Base-by-base conservation (phyloP, 192 early-diverging fungal species). In the Lobosporangium transversale region DNA sequence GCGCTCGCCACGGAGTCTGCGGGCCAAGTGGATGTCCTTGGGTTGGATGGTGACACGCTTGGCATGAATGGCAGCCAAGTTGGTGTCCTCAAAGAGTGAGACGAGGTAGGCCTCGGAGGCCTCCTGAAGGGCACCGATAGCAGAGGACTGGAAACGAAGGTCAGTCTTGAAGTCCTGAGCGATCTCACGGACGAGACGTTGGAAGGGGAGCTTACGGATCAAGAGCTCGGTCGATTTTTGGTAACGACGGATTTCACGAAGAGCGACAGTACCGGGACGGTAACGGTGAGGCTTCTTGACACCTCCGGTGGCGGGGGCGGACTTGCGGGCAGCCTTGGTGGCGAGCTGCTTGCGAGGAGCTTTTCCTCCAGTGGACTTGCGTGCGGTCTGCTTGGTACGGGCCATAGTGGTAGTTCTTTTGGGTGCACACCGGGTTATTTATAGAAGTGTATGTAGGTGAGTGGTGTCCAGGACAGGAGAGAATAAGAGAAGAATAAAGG, bases 11-110 rank as follows among this genome's bases (percentile, higher is more conserved):
- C 93, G 92, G 69, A 98, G 94, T 87, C 96, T 92, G 65, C 94
- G 92, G 70, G 96, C 96, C 69, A 99, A 88, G 85, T 99, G 97
- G 80, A 99, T 94, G 80, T 99, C 97, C 90, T 97, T 97, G 81
- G 96, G 97, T 84, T 98, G 96, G 87, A 99, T 99, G 80, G 97
- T 99, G 76, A 99, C 97, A 85, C 97, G 93, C 90, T 97, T 97
- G 85, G 95, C 97, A 85, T 98, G 96, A 86, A 98, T 96, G 68
- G 96, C 98, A 32, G 97, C 97, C 84, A 99, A 88, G 86, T 99
- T 99, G 81, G 96, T 99, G 85, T 98, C 97, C 84, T 97, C 98
- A 55, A 96, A 96, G 42, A 95, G 86, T 14, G 86, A 83, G 55
- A 94, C 95, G 32, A 96, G 86, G 81, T 95, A 96, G 24, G 95